Base-by-base conservation (phyloP, 768 basidiomycete species). In the Phaffia australis region DNA sequence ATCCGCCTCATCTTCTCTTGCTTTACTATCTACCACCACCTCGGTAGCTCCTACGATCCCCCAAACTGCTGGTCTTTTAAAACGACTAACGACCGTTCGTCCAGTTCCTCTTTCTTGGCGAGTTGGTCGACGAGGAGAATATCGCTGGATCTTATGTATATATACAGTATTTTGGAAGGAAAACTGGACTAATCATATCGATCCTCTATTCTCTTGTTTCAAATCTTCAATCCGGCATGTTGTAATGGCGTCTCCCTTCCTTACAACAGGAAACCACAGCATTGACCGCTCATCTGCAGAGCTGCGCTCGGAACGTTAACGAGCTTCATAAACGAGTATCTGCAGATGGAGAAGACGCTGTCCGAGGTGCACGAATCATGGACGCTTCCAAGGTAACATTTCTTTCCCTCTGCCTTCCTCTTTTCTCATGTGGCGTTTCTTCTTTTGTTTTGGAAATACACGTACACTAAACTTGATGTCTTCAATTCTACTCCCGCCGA, bases 311-410 rank as follows among this genome's bases (percentile, higher is more conserved):
- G 15, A 27, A 32, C 47, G 59, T 67, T 2, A 27, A 47, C 11
- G 55, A 61, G 30, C 60, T 67, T n/a, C 16, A 62, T 30, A 47
- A 23, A 11, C 27, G 60, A 32, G 59, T 67, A 14, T 16, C 47
- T 16, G 25, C 46, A 4, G 60, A 62, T 49, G 60, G 52, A 27
- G 66, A 62, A 16, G 66, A 67, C n/a, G 66, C 66, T 8, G 66
- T 67, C 3, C 66, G 66, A 23, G 60, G 60, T n/a, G 66, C 66
- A 23, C 27, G 66, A n/a, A 67, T 67, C 47, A 57, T 67, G 48
- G 66, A 67, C 23, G 66, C 66, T 0, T 56, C 66, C 5, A 62
- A 63, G 63, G 63, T 64, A 15, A 25, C 27, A n/a, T 25, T 32
- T 46, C 29, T 21, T n/a, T 46, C 57, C 42, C 59, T 60, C 23